Evolutionary conservation across 2,329 filamentous ascomycete species (phyloP).

Genomic region (Pyrenophora seminiperda): DNA sequence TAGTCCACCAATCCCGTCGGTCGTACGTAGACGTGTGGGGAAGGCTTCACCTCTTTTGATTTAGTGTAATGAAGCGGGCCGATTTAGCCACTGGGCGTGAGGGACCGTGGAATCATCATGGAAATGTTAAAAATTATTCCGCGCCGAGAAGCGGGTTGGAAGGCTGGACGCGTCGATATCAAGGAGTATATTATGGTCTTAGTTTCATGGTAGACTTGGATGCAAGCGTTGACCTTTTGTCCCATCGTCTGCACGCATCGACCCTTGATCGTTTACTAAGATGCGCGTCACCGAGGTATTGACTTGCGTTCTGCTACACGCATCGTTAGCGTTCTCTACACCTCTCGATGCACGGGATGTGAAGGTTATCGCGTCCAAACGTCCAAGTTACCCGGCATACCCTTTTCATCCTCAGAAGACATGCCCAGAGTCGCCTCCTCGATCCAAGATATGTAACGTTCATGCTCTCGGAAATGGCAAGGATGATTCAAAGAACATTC

Average conservation of each 20-base stretch:
- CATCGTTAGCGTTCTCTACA: conserved; percentile 28
- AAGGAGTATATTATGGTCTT: conserved; percentile 26
- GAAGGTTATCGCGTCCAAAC: conserved; percentile 25
- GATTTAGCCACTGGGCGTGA: conserved; percentile 26
- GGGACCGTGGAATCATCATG: conserved; percentile 17
- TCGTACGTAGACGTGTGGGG: conserved; percentile 12
- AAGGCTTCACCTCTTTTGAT: conserved; percentile 21
- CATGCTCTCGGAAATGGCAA: conserved; percentile 46
- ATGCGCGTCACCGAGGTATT: conserved; percentile 38
- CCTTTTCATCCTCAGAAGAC: conserved; percentile 46
- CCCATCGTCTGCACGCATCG: neutral
- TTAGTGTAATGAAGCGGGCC: conserved; percentile 15
- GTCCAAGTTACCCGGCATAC: conserved; percentile 42
- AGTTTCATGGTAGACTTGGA: neutral
- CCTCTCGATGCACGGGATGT: conserved; percentile 19
- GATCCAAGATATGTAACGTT: conserved; percentile 49
- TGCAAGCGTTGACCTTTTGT: neutral
- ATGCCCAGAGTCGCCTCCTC: conserved; percentile 42
- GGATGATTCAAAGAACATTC: conserved; percentile 59
- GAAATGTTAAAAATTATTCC: conserved; percentile 23
- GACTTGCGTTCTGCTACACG: conserved; percentile 33
- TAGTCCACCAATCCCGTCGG: conserved; percentile 33
- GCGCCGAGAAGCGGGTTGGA: conserved; percentile 16
- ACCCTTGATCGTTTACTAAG: conserved; percentile 1
- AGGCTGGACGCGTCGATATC: conserved; percentile 14